Evolutionary conservation across 2,329 filamentous ascomycete genomes (phyloP), one percentile per base, ranked within the genome.

Genomic region (Alternaria metachromatica): DNA sequence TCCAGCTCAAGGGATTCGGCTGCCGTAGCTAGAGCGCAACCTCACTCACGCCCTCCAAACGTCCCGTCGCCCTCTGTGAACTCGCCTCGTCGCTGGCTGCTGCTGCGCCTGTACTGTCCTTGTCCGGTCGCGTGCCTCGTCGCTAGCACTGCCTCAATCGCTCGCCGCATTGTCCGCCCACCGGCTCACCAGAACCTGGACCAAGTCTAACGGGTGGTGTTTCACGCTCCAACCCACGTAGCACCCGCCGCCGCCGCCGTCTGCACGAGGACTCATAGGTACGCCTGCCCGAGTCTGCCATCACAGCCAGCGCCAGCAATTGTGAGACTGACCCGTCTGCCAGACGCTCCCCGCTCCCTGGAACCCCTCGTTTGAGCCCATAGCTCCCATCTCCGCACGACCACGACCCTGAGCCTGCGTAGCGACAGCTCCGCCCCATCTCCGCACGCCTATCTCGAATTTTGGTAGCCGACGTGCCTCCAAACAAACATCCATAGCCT

Each of bases 131-230:
- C 57, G 60, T 63, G 60, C 63, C 63, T 64, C 55, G 62, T 64
- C 69, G 46, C 56, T 55, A 45, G 30, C 62, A 41, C 60, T 44
- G 48, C 62, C 62, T 57, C 62, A 49, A 57, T 56, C 64, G 64
- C 62, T 65, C 70, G 67, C 71, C 67, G 62, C 70, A 72, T 72
- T 72, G 73, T 73, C 64, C 68, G 64, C 65, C 66, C 55, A 60
- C 67, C 68, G 58, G 54, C 72, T 66, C 71, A 74, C 69, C 72
- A 72, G 74, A 75, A 72, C 75, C 75, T 72, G 72, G 66, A 69
- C 26, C 48, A 61, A 64, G 69, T 75, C 72, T 68, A 73, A 79
- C 77, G 74, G 76, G 76, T 73, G 73, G 75, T 76, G 79, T 80
- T 80, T 80, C 77, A 77, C 74, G 67, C 69, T 73, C 73, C 72